phyloP scores from a whole-genome alignment of 202 grass and related monocot genomes.

The Cymbopogon flexuosus region DNA sequence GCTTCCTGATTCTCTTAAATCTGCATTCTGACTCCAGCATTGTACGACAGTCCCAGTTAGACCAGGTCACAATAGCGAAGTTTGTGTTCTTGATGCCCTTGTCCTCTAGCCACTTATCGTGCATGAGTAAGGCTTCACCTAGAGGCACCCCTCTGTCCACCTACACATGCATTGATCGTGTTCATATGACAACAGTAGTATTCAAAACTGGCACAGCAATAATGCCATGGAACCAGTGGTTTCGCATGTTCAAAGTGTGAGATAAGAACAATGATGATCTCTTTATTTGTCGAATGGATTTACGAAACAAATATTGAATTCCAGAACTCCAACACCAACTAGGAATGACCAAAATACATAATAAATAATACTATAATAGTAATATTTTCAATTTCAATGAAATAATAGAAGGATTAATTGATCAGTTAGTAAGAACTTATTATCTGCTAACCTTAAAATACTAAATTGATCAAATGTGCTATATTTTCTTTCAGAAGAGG shows the following conservation, averaged over 20 bases:
- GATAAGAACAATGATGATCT: not conserved
- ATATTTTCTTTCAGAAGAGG: conserved; percentile 19
- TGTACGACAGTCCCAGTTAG: conserved; percentile 90
- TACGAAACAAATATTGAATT: conserved; percentile 6
- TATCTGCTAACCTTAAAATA: conserved; percentile 6
- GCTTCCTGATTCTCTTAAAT: conserved; percentile 91
- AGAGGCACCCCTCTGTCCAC: conserved; percentile 94
- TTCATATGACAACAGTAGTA: not conserved
- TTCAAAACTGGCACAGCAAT: not conserved
- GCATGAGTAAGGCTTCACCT: conserved; percentile 95
- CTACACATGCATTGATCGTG: conserved; percentile 36
- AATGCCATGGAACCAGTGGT: not conserved
- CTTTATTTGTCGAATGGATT: not conserved
- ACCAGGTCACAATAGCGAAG: conserved; percentile 96
- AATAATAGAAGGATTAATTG: not conserved
- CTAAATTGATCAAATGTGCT: not conserved
- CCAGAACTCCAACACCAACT: not conserved
- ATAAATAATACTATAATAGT: not conserved
- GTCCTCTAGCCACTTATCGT: conserved; percentile 97
- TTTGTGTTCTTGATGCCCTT: conserved; percentile 96
- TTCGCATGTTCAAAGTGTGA: conserved; percentile 8
- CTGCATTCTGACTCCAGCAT: conserved; percentile 98
- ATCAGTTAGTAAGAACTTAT: not conserved
- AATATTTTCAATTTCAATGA: not conserved
- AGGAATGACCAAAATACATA: conserved; percentile 2